Base-by-base conservation (phyloP, 2,329 filamentous ascomycete genomes). In the Penicillium crustosum region DNA sequence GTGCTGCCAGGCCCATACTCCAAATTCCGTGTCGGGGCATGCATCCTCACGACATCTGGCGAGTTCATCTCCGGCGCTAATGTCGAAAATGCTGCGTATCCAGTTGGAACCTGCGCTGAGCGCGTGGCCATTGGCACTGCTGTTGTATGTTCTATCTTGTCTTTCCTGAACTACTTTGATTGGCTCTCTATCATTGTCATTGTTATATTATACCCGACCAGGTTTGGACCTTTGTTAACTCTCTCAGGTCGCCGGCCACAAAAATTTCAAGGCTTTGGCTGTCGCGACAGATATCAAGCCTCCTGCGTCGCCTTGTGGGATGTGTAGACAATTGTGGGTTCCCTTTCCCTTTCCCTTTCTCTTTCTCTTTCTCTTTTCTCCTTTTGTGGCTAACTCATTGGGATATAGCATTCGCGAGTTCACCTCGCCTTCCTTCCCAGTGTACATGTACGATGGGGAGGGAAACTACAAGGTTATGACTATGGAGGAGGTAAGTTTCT, bases 21-120 rank as follows among this genome's bases (percentile, higher is more conserved):
- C 68, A 84, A 88, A 59, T 99, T 97, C 82, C 90, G 88, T 62
- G 94, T 99, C 61, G 94, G 94, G 61, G 88, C 90, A 49, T 87
- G 89, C 35, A 77, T 97, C 60, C 86, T 97, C 61, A 82, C 85
- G 7, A 61, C 75, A 12, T 76, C 81, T 31, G 83, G 82, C 3
- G 74, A 77, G 57, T 85, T 82, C 65, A 81, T 92, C 57, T 79
- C 83, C 45, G 94, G 94, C 54, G 92, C 90, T 61, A 96, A 96
- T 72, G 86, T 97, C 61, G 94, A 99, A 78, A 97, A 97, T 73
- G 93, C 91, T 1, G 81, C 89, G 29, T 97, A 96, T 73, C 93
- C 94, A 0, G 93, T 97, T 6, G 91, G 91, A n/a, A 95, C 90
- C 3, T 97, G 94, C 75, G 94, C 94, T 15, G 94, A 99, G 82